Percentiles rank a stretch among this genome's conserved stretches.
These are phyloP conservation scores for Plasmodium malariae DNA, from an alignment of 169 alveolate species.

Conservation along the genomic window DNA sequence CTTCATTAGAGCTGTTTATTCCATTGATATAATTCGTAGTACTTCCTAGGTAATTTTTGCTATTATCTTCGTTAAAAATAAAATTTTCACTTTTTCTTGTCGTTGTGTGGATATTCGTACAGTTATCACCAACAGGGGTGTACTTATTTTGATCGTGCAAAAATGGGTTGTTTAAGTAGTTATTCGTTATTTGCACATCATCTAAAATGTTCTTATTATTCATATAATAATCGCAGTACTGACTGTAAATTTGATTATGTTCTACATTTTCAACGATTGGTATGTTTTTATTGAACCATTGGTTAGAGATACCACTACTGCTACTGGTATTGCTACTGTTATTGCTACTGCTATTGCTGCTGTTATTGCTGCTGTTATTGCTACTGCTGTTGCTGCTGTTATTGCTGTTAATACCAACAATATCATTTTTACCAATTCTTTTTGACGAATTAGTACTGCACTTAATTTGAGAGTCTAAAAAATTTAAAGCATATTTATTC, in stretches of 20 bases:
- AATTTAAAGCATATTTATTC: neutral
- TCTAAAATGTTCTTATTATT: constrained; percentile 24
- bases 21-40: constrained; percentile 29
- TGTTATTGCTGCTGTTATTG: neutral
- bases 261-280: constrained; percentile 33
- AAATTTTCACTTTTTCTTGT: constrained; percentile 18
- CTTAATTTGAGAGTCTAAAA: too few relatives aligned
- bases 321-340: neutral
- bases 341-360: neutral
- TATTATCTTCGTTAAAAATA: constrained; percentile 39
- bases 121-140: constrained; percentile 38
- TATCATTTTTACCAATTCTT: neutral
- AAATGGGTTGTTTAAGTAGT: constrained; percentile 31
- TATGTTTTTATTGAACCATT: neutral
- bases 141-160: constrained; percentile 36
- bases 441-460: neutral
- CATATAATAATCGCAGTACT: constrained; percentile 32
- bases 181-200: constrained; percentile 28
- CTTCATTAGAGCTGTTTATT: constrained; percentile 10
- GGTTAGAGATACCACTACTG: neutral
- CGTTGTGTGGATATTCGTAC: constrained; percentile 31
- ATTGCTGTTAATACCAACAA: neutral
- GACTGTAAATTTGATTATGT: constrained; percentile 34
- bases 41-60: constrained; percentile 26
- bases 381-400: neutral